phyloP scores from a whole-genome alignment of 805 yeast genomes.

The Novakomyces olei region DNA sequence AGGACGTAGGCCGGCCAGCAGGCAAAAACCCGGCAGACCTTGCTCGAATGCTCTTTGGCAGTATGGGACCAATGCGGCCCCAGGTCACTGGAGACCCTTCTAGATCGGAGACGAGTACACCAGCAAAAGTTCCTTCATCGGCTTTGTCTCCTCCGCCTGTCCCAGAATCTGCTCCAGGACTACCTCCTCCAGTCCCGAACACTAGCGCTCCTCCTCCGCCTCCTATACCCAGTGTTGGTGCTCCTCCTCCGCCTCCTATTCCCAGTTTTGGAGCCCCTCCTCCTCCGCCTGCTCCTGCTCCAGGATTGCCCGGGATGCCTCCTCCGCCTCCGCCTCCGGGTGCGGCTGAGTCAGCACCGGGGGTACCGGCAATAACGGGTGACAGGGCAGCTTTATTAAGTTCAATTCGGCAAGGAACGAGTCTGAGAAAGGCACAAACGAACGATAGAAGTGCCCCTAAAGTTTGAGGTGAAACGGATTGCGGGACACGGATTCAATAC shows the following conservation, averaged over 20 bases:
- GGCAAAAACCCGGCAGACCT: conserved; percentile 18
- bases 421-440: conserved; percentile 26
- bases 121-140: conserved; percentile 11
- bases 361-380: conserved; percentile 13
- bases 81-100: too few species aligned
- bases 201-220: conserved; percentile 13
- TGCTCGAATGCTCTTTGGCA: conserved; percentile 22
- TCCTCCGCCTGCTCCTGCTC: conserved; percentile 14
- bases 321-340: conserved; percentile 20
- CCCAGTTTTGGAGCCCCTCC: conserved; percentile 17
- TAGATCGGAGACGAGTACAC: conserved; percentile 4
- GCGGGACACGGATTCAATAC: too few species aligned
- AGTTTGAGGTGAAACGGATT: conserved; percentile 15
- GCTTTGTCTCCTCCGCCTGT: conserved; percentile 15
- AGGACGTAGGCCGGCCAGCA: conserved; percentile 13
- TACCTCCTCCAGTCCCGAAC: conserved; percentile 14
- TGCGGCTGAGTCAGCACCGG: conserved; percentile 19
- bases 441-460: conserved; percentile 10
- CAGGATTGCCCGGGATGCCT: conserved; percentile 2
- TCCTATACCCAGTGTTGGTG: conserved; percentile 14
- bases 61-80: too few species aligned
- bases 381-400: conserved; percentile 30
- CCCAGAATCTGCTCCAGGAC: conserved; percentile 12
- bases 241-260: conserved; percentile 17
- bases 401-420: conserved; percentile 32